These are phyloP conservation scores for Aspergillus mulundensis DNA, from an alignment of 495 filamentous ascomycete genomes.

Conservation along the genomic window DNA sequence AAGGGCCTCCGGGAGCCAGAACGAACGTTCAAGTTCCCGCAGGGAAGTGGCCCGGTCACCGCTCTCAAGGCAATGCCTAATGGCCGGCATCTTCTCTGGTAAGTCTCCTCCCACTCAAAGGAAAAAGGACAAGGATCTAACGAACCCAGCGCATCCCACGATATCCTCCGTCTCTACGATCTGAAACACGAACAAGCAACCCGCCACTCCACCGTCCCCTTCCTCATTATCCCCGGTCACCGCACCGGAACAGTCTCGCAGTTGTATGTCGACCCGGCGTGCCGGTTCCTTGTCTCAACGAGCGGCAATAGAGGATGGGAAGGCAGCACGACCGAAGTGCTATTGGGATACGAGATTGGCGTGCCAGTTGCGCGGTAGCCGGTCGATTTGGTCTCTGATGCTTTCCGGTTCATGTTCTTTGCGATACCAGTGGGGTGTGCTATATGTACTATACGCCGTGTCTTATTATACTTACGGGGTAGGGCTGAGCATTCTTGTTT, in stretches of 20 bases:
- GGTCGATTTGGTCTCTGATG: neutral
- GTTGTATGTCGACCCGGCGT: conserved; percentile 81
- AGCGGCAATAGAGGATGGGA: conserved; percentile 95
- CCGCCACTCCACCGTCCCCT: conserved; percentile 80
- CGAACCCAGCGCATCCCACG: conserved; percentile 69
- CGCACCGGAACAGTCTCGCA: conserved; percentile 84
- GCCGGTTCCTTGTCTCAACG: conserved; percentile 83
- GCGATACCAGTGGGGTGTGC: neutral
- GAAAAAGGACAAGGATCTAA: conserved; percentile 6
- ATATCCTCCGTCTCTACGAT: conserved; percentile 91
- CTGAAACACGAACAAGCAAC: conserved; percentile 61
- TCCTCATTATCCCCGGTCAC: conserved; percentile 91
- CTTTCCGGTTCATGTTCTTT: neutral
- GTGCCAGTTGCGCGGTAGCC: conserved; percentile 40
- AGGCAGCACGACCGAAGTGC: conserved; percentile 82
- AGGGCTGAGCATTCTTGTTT: neutral
- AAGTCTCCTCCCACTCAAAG: conserved; percentile 22
- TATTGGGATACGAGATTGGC: conserved; percentile 91
- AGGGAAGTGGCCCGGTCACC: conserved; percentile 83
- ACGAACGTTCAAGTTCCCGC: conserved; percentile 85
- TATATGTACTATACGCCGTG: conserved; percentile 8
- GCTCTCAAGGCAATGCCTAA: conserved; percentile 89
- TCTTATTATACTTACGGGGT: neutral
- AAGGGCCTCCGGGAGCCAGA: conserved; percentile 71
- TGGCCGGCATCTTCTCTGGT: conserved; percentile 87